Evolutionary conservation across 331 rosid species (phyloP), one percentile per base, ranked within the genome.

Genomic region (Prunus yedoensis): DNA sequence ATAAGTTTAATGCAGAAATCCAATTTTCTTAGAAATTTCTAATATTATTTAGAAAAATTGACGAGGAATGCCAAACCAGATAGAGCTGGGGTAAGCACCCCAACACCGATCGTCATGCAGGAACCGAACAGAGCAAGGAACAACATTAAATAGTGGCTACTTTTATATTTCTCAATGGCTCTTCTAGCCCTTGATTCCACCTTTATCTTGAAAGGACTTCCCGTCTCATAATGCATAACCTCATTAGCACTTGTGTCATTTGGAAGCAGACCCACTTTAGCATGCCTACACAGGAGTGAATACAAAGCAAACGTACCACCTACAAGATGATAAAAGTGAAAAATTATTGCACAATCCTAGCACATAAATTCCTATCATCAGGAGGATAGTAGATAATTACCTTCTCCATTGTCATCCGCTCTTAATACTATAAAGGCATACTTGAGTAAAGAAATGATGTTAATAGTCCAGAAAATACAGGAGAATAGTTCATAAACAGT

Each of bases 221-320:
- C 82, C 13, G 64, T 82, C 54, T 87, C 95, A 58, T 68, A 80
- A 27, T 71, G 79, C 86, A 82, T 68, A 25, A 88, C 82, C 64
- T 88, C 85, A 47, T 81, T 70, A n/a, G 83, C 35, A 47, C 84
- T 87, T 79, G 56, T 88, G 30, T 92, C 96, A 78, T 73, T 77
- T 51, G 97, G 97, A 73, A 92, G 85, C 83, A 92, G 69, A 11
- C 97, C 86, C 57, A 92, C 96, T 81, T 92, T 90, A 53, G 97
- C 92, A 76, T 90, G 91, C 82, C 97, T 90, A 74, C 97, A 92
- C 83, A 92, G 68, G 66, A 92, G 88, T 35, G 96, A 92, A 84
- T 92, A 90, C 75, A 92, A 53, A 77, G 97, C 97, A 76, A 92
- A 84, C 74, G 75, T 90, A 63, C 97, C 97, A 71, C 97, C 96